phyloP scores from a whole-genome alignment of 768 basidiomycete genomes.

The Porpolomopsis calyptriformis region DNA sequence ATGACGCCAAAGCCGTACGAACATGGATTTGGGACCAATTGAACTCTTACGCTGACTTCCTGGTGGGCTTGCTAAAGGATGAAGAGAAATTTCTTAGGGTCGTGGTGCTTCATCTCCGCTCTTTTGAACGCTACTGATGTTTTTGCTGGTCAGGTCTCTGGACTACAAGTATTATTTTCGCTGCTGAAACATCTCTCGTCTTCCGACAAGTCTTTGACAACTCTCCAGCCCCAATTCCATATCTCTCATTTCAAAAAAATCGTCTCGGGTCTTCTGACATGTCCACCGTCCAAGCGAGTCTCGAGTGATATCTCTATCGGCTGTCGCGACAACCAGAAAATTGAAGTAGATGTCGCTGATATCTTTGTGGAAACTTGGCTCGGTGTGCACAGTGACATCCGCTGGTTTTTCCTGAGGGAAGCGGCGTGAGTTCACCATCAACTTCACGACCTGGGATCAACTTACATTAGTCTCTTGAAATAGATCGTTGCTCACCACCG shows the following conservation, averaged over 20 bases:
- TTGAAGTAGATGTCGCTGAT: conserved; percentile 51
- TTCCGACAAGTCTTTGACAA: conserved; percentile 30
- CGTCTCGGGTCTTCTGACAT: conserved; percentile 46
- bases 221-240: conserved; percentile 54
- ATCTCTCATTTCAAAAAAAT: conserved; percentile 57
- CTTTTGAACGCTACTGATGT: background rate
- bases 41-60: conserved; percentile 55
- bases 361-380: conserved; percentile 65
- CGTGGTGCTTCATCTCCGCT: background rate
- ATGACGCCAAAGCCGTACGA: conserved; percentile 54
- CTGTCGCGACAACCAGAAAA: conserved; percentile 22
- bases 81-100: conserved; percentile 70
- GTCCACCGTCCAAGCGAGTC: conserved; percentile 38
- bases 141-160: conserved; percentile 39
- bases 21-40: conserved; percentile 75
- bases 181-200: conserved; percentile 71
- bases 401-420: conserved; percentile 85
- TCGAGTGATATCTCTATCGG: conserved; percentile 13
- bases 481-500: background rate
- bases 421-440: conserved; percentile 42
- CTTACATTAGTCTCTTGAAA: background rate
- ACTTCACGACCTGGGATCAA: background rate
- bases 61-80: conserved; percentile 64
- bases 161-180: conserved; percentile 67
- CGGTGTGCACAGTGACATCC: conserved; percentile 68